Base-by-base conservation (phyloP, 1,139 yeast genomes). In the Diutina ranongensis region DNA sequence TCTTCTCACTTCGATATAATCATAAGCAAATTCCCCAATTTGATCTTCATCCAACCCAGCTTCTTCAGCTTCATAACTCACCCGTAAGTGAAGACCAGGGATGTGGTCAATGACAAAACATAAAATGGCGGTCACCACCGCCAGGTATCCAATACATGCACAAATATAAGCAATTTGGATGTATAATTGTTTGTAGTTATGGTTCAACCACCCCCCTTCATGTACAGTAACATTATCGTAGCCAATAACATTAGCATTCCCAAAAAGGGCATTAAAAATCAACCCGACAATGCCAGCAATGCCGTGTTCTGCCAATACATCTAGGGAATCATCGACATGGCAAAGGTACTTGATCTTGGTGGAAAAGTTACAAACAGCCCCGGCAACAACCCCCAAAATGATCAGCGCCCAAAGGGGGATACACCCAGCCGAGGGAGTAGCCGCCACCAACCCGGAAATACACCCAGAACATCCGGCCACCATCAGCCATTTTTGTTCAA, bases 231-330 rank as follows among this genome's bases (percentile, higher is more conserved):
- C 76, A 19, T 86, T 86, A 58, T 92, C 97, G 61, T 88, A 82
- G 10, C 96, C 96, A 52, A 92, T 76, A 46, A 92, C 94, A 61
- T 87, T 83, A 49, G 84, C 76, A 8, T 89, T 86, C 13, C 87
- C 97, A 58, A 92, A 88, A 3, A 92, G 59, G 0, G 88, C 97
- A 60, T 89, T 89, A 67, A 87, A 88, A 13, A 92, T 50, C 44
- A 89, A 72, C 0, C 98, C 97, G 45, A 92, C 74, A 45, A 88
- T 73, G 34, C 98, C 98, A 0, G 97, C 97, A 57, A 92, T 74
- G 47, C 96, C 97, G 82, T 92, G 98, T 78, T 89, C 97, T 20
- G 97, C 97, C 61, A 92, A 75, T 45, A 89, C 83, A 81, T 92
- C 97, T 57, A 92, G 72, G 3, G 97, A 82, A 64, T 92, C 98